phyloP scores from a whole-genome alignment of 148 eudicot species.

The Camellia lanceoleosa region DNA sequence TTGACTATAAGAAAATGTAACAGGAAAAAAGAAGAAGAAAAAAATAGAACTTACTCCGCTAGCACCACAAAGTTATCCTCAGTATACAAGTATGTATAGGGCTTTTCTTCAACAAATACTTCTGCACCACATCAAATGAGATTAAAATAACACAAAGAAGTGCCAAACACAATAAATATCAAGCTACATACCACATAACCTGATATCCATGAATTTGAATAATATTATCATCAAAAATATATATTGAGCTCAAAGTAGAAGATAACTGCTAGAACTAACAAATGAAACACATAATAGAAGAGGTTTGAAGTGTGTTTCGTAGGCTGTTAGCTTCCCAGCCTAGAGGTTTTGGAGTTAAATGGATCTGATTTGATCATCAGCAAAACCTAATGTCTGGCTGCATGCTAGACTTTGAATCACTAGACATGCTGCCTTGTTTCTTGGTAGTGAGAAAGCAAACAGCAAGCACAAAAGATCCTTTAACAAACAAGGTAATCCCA shows the following conservation, averaged over 20 bases:
- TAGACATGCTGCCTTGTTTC: neutral
- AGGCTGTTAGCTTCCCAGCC: neutral
- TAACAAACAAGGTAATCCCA: neutral
- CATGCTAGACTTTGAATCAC: neutral
- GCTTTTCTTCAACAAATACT: slow-evolving; percentile 72
- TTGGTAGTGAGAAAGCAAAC: neutral
- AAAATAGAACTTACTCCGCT: slow-evolving; percentile 54
- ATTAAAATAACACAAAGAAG: slow-evolving; percentile 2
- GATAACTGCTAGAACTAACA: neutral
- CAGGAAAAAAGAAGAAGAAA: neutral
- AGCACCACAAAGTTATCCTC: slow-evolving; percentile 72
- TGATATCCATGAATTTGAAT: neutral
- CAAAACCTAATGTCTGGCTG: neutral
- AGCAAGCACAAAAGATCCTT: neutral
- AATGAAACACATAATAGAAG: neutral
- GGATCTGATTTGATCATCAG: neutral
- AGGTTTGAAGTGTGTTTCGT: neutral
- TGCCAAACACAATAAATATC: neutral
- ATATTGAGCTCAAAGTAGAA: neutral
- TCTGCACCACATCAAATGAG: slow-evolving; percentile 43
- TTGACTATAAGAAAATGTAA: neutral
- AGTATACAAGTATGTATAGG: slow-evolving; percentile 61
- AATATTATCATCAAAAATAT: neutral
- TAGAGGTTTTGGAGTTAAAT: neutral
- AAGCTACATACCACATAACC: neutral